Percentiles rank a stretch among this genome's conserved stretches.
Evolutionary conservation across 1,139 yeast genomes (phyloP).

Genomic region (Diutina pseudorugosa): DNA sequence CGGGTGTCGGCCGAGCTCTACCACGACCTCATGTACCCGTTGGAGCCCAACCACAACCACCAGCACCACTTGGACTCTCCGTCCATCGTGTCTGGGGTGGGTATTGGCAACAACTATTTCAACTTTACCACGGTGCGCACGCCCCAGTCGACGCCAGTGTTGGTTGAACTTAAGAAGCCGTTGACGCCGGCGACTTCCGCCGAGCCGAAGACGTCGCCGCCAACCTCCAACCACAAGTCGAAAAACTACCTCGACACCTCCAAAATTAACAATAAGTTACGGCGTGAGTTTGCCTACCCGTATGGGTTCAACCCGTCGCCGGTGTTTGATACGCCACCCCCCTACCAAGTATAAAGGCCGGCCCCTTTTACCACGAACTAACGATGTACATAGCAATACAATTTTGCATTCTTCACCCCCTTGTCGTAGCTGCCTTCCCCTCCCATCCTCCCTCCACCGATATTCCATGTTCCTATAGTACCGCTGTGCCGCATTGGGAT

Average conservation of each 20-base stretch:
- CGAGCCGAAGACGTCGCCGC: background rate
- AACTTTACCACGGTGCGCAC: slow-evolving; percentile 16
- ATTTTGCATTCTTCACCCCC: background rate
- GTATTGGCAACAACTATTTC: slow-evolving; percentile 25
- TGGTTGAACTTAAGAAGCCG: background rate
- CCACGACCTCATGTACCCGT: slow-evolving; percentile 2
- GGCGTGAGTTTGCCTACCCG: background rate
- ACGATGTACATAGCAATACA: background rate
- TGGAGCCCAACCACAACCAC: background rate
- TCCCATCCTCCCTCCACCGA: no score
- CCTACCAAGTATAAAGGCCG: background rate
- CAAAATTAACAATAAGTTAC: background rate
- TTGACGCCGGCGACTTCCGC: background rate
- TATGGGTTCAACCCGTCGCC: background rate
- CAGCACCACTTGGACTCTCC: slow-evolving; percentile 1
- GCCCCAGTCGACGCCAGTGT: background rate
- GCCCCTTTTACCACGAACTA: background rate
- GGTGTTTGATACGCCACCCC: slow-evolving; percentile 3
- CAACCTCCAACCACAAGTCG: background rate
- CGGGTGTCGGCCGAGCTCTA: slow-evolving; percentile 1
- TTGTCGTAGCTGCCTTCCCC: no score
- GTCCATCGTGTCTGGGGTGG: slow-evolving; percentile 19
- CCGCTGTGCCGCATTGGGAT: background rate
- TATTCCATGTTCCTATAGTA: no score
- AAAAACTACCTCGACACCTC: background rate